Conservation (phyloP, 225 moss, liverwort and hornwort species). For the Ulota crispa region DNA sequence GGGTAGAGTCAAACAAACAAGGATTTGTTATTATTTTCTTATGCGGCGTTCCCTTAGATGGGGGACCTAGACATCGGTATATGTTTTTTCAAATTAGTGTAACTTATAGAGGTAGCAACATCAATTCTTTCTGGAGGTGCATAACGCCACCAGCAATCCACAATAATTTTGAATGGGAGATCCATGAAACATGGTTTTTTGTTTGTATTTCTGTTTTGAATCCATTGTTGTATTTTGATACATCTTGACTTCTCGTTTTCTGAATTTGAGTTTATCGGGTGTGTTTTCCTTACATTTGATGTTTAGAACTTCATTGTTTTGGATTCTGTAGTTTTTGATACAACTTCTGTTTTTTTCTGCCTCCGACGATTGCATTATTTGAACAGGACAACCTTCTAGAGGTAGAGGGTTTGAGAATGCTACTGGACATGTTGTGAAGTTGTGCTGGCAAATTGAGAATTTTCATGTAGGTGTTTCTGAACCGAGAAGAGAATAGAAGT, state of each 20-base stretch:
- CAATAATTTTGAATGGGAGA: not conserved
- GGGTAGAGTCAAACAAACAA: not conserved
- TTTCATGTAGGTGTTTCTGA: too few relatives aligned
- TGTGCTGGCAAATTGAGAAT: too few relatives aligned
- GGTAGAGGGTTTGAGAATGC: too few relatives aligned
- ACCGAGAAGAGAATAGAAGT: too few relatives aligned
- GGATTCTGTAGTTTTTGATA: too few relatives aligned
- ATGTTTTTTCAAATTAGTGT: not conserved
- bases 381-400: too few relatives aligned
- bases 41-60: not conserved
- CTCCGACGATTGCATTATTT: too few relatives aligned
- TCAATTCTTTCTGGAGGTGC: conserved; percentile 24
- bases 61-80: not conserved
- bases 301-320: not conserved
- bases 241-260: not conserved
- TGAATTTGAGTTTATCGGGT: not conserved
- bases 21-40: too few relatives aligned
- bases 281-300: not conserved
- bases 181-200: not conserved
- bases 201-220: not conserved
- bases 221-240: not conserved
- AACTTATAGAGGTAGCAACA: not conserved
- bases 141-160: not conserved
- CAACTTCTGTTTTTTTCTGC: too few relatives aligned
- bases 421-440: too few relatives aligned